A percentile compares a stretch with the other conserved stretches of the same genome.
Evolutionary conservation across 192 early-diverging fungal species (phyloP).

Genomic region (Phlyctochytrium planicorne): DNA sequence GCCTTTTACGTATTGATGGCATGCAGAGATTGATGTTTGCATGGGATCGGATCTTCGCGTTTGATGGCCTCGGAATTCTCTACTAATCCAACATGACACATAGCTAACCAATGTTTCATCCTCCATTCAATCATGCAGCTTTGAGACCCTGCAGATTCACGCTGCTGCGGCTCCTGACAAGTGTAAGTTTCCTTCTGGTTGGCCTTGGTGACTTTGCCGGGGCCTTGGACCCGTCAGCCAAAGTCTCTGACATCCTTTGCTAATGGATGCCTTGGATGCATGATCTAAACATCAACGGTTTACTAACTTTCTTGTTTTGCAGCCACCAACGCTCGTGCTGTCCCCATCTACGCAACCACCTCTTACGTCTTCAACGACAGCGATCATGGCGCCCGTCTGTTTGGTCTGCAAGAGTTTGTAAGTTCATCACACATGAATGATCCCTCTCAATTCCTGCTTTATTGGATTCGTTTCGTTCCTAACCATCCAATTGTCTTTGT

Average conservation of each 20-base stretch:
- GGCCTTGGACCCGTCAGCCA: no score
- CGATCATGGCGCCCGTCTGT: constrained; percentile 79
- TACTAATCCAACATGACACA: no score
- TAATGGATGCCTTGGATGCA: no score
- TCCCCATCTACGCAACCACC: constrained; percentile 88
- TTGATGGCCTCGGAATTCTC: neutral
- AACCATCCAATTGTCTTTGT: constrained; percentile 42
- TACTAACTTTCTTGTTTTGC: constrained; percentile 32
- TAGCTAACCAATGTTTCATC: no score
- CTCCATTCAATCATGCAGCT: constrained; percentile 28
- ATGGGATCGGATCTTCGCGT: no score
- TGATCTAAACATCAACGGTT: constrained; percentile 33
- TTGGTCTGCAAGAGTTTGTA: constrained; percentile 59
- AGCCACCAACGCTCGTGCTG: constrained; percentile 75
- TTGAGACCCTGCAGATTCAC: constrained; percentile 92
- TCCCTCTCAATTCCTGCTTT: neutral
- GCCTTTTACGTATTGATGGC: no score
- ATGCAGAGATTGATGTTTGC: no score
- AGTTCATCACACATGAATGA: neutral
- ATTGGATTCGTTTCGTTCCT: neutral
- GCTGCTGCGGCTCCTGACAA: constrained; percentile 70
- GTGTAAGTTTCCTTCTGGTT: constrained; percentile 16
- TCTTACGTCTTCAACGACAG: constrained; percentile 82
- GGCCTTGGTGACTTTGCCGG: constrained; percentile 23
- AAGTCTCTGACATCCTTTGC: no score